Evolutionary conservation across 345 rosid genomes (phyloP), one percentile per base, ranked within the genome.

Genomic region (Laguncularia racemosa): DNA sequence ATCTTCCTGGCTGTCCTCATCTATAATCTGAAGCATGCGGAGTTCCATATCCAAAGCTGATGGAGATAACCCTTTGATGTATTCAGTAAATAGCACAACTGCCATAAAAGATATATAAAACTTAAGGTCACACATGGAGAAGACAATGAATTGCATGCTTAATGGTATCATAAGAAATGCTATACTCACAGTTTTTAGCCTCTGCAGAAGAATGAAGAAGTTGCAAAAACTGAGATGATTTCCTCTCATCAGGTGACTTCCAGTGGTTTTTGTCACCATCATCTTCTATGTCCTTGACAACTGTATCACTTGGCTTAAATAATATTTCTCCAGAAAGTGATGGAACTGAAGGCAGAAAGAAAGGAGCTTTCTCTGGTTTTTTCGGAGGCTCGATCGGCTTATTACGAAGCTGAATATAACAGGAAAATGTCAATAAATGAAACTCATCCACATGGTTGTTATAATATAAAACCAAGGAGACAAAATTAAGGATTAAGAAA

Each of bases 321-420:
- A 79, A 53, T 64, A 93, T 80, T 70, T 89, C 90, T 61, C 99
- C 97, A 53, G 95, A 89, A 46, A 89, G 85, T 16, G 89, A 93
- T 50, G 92, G 90, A 65, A 81, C 52, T 13, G 90, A 80, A 52
- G 99, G 97, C 79, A 93, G 67, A 79, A 87, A 93, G 75, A 93
- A 93, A 50, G 96, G 96, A 73, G 92, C 90, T 70, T 75, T 87
- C 59, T 79, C 92, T 46, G 95, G 96, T 71, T 87, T 85, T 64
- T 85, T 89, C 3, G 92, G 99, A 56, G 97, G 90, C 77, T 93
- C 93, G 15, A 84, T 73, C 59, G 98, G 98, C 77, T 91, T 88
- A 70, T 91, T 91, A 61, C 96, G 84, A 15, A 65, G 76, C 96
- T 91, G 70, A 50, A 78, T 38, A 20, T 40, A 47, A 23, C 10